A percentile compares a stretch with the other conserved stretches of the same genome.
These are phyloP conservation scores for Colletotrichum lupini DNA, from an alignment of 2,329 filamentous ascomycete species.

Conservation along the genomic window DNA sequence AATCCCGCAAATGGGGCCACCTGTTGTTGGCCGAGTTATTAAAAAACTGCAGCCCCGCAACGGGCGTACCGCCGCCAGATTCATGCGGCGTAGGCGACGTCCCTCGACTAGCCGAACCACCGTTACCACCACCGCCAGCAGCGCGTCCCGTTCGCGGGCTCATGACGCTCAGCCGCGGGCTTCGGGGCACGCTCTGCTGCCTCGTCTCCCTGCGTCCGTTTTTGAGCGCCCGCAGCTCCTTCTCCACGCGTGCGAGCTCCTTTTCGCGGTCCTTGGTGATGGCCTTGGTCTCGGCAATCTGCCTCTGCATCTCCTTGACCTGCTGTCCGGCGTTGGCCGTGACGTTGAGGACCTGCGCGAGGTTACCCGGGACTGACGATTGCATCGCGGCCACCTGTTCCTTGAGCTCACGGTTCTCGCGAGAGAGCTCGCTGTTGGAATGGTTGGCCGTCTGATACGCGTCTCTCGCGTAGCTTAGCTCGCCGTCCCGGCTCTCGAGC, in stretches of 20 bases:
- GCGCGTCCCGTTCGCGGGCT: conserved; percentile 55
- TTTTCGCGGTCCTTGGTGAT: conserved; percentile 62
- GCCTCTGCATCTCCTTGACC: conserved; percentile 46
- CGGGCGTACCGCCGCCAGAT: conserved; percentile 44
- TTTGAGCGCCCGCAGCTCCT: conserved; percentile 60
- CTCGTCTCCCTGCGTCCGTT: conserved; percentile 66
- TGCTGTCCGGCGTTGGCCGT: conserved; percentile 54
- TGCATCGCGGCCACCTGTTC: conserved; percentile 52
- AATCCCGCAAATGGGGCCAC: conserved; percentile 58
- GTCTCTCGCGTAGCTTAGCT: conserved; percentile 66
- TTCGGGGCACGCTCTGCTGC: conserved; percentile 66
- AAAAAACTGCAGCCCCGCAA: conserved; percentile 53
- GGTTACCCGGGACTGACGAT: conserved; percentile 56
- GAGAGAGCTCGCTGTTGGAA: conserved; percentile 54
- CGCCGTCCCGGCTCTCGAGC: conserved; percentile 49
- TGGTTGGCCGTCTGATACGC: conserved; percentile 70
- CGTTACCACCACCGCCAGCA: conserved; percentile 23
- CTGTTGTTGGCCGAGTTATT: conserved; percentile 51
- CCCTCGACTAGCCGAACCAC: conserved; percentile 57
- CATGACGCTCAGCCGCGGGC: conserved; percentile 65
- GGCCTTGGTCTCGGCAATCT: conserved; percentile 53
- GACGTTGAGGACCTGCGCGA: conserved; percentile 58
- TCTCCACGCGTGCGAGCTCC: conserved; percentile 58
- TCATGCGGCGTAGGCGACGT: conserved; percentile 58
- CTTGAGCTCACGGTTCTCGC: conserved; percentile 59